phyloP scores from a whole-genome alignment of 495 filamentous ascomycete genomes.

The Tuber umbilicatum region DNA sequence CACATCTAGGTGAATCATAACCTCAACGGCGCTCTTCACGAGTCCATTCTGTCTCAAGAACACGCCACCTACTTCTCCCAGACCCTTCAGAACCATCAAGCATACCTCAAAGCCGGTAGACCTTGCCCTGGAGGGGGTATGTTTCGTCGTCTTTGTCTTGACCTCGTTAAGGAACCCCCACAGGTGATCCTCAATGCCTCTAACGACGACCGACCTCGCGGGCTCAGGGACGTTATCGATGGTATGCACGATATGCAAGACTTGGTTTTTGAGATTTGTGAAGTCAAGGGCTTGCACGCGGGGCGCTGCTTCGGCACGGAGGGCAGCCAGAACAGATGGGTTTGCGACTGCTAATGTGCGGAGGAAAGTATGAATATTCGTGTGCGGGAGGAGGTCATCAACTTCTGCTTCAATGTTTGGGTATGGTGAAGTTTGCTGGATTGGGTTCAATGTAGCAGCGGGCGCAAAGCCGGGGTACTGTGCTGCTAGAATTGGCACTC shows the following conservation, averaged over 20 bases:
- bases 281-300: not conserved
- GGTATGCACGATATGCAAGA: not conserved
- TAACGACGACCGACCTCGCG: not conserved
- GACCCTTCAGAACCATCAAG: not conserved
- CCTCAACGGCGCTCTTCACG: not conserved
- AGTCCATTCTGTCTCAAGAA: slow-evolving; percentile 5
- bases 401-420: slow-evolving; percentile 2
- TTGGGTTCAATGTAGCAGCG: not conserved
- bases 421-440: not conserved
- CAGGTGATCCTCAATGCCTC: not conserved
- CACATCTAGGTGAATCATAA: not conserved
- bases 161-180: not conserved
- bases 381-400: slow-evolving; percentile 2
- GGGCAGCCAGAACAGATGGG: not conserved
- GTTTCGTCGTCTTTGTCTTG: not conserved
- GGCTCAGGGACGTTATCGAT: not conserved
- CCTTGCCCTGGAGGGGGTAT: not conserved
- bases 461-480: not conserved
- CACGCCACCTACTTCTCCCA: not conserved
- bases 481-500: not conserved
- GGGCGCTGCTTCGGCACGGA: not conserved
- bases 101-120: slow-evolving; percentile 3
- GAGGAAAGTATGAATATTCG: not conserved
- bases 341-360: not conserved
- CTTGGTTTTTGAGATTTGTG: not conserved